phyloP scores from a whole-genome alignment of 2,329 filamentous ascomycete genomes.

The Emmonsiellopsis sp. region DNA sequence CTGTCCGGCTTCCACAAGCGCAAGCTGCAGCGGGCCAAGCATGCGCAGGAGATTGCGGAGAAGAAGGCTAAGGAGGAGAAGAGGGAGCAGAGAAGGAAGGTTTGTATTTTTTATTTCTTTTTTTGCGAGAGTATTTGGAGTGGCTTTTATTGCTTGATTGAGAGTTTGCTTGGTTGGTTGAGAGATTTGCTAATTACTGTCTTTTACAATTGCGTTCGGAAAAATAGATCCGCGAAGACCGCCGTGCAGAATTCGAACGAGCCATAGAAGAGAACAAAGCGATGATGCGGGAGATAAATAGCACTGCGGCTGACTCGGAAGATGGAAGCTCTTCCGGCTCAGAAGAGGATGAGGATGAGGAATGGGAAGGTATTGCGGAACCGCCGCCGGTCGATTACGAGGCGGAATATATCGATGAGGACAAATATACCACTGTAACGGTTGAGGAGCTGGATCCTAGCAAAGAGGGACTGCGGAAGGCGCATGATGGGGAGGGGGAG shows the following conservation, averaged over 20 bases:
- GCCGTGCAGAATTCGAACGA: constrained; percentile 69
- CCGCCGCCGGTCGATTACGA: constrained; percentile 61
- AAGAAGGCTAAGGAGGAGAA: constrained; percentile 71
- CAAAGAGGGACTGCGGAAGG: constrained; percentile 60
- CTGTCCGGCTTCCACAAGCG: constrained; percentile 96
- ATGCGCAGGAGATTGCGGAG: constrained; percentile 71
- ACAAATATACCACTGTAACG: constrained; percentile 89
- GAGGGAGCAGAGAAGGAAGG: constrained; percentile 65
- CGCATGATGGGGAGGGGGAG: constrained; percentile 24
- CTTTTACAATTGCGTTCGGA: constrained; percentile 4
- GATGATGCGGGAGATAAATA: constrained; percentile 52
- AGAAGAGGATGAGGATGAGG: constrained; percentile 38
- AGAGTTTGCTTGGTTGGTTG: neutral
- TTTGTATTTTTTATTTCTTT: constrained; percentile 29
- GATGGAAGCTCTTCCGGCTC: constrained; percentile 27
- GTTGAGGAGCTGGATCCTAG: constrained; percentile 80
- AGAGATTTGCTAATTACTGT: constrained; percentile 7
- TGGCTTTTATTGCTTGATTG: neutral
- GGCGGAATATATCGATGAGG: constrained; percentile 93
- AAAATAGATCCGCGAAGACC: constrained; percentile 67
- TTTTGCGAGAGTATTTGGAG: neutral
- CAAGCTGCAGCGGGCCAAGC: constrained; percentile 74
- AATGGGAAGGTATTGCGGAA: constrained; percentile 56
- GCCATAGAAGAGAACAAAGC: constrained; percentile 71
- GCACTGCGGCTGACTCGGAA: constrained; percentile 22